Evolutionary conservation across 768 basidiomycete genomes (phyloP).

Genomic region (Suillus lakei): DNA sequence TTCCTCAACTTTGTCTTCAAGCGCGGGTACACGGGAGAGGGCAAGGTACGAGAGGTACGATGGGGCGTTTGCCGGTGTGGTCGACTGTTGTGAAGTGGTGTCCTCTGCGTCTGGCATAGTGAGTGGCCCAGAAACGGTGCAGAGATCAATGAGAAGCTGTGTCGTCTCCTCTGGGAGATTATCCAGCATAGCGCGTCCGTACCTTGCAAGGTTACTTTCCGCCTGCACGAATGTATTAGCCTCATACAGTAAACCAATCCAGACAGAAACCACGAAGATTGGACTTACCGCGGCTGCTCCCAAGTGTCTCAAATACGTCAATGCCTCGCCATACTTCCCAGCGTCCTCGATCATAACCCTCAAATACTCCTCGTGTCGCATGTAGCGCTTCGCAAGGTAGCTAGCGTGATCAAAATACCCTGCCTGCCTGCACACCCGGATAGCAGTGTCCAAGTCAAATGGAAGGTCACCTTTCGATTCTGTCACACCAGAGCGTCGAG

Average conservation of each 20-base stretch:
- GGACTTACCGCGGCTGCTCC: slow-evolving; percentile 77
- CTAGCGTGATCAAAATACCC: slow-evolving; percentile 95
- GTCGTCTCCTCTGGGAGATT: slow-evolving; percentile 90
- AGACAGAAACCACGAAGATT: slow-evolving; percentile 6
- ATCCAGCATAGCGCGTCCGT: slow-evolving; percentile 85
- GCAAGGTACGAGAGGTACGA: slow-evolving; percentile 86
- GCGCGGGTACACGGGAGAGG: slow-evolving; percentile 58
- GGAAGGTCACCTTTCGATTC: slow-evolving; percentile 71
- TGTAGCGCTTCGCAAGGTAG: slow-evolving; percentile 91
- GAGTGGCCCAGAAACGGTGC: slow-evolving; percentile 66
- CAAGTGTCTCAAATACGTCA: slow-evolving; percentile 77
- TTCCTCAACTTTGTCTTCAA: slow-evolving; percentile 19
- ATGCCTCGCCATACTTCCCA: slow-evolving; percentile 71
- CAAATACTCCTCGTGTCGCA: slow-evolving; percentile 90
- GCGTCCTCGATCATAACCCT: slow-evolving; percentile 95
- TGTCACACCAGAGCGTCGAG: slow-evolving; percentile 43
- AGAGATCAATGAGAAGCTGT: slow-evolving; percentile 88
- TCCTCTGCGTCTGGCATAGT: slow-evolving; percentile 48
- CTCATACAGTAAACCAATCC: neutral
- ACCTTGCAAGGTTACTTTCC: slow-evolving; percentile 83
- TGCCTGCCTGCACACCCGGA: slow-evolving; percentile 94
- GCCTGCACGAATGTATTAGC: slow-evolving; percentile 50
- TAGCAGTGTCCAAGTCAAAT: slow-evolving; percentile 96
- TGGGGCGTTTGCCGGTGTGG: slow-evolving; percentile 40
- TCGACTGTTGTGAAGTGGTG: slow-evolving; percentile 26